Base-by-base conservation (phyloP, 805 yeast species). In the Yamadazyma kitorensis region DNA sequence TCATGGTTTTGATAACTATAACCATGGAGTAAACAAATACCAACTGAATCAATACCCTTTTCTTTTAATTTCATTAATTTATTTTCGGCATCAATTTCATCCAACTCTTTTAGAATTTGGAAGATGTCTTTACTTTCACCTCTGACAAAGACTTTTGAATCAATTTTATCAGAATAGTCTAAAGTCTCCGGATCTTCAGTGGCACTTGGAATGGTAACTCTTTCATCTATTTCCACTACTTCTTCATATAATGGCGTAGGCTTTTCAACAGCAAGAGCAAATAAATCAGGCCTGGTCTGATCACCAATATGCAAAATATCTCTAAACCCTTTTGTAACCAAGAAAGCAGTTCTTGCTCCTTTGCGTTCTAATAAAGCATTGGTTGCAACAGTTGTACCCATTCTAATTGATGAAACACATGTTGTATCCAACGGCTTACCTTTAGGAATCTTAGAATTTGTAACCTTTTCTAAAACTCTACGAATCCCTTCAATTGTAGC, bases 1-100 rank as follows among this genome's bases (percentile, higher is more conserved):
- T 86, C 95, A 50, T 86, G 95, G 7, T 69, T 70, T 3, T 84
- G 84, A 54, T 52, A 86, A 5, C 86, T 81, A 53, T 80, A 86
- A 0, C 88, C 74, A 50, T 86, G 94, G 45, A 82, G 51, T 17
- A 86, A 62, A 13, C 86, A 80, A 15, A 86, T 74, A 6, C 88
- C 94, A 28, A 86, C 54, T 1, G 91, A 82, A 33, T 73, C 63
- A 25, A 83, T 70, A 1, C 93, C 94, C 0, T 70, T 49, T 4
- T 64, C 68, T 50, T 71, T 74, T 16, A 84, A 53, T 0, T 37
- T 31, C 27, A 62, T 53, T 31, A 86, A 55, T 5, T 61, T 52
- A 1, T 64, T 37, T 27, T 55, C 59, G 11, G 83, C 58, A 15
- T 62, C 72, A 0, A 46, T 54, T 13, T 47, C 53, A 32, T 80